phyloP scores from a whole-genome alignment of 306 rosid species.

The Inga laurina region DNA sequence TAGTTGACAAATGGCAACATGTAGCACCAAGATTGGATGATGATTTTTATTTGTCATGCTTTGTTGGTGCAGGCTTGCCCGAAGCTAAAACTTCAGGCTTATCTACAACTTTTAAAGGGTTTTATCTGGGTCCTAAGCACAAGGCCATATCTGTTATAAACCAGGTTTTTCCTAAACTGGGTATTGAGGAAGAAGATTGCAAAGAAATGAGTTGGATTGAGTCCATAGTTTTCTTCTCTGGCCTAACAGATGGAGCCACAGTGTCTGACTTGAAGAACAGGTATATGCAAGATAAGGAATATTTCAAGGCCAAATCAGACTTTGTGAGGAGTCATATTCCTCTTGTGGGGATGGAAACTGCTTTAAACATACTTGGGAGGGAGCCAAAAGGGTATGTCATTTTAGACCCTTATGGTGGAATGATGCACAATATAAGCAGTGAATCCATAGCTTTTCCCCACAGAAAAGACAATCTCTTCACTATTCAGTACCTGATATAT shows the following conservation, averaged over 20 bases:
- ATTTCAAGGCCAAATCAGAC: conserved; percentile 80
- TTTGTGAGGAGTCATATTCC: conserved; percentile 50
- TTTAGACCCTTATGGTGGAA: conserved; percentile 76
- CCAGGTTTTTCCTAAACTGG: conserved; percentile 52
- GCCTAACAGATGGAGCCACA: conserved; percentile 44
- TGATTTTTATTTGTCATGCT: conserved; percentile 65
- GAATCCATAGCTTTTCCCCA: conserved; percentile 77
- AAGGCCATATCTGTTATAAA: conserved; percentile 41
- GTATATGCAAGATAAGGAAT: conserved; percentile 46
- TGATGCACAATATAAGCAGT: conserved; percentile 62
- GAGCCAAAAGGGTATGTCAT: conserved; percentile 65
- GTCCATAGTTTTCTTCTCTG: conserved; percentile 67
- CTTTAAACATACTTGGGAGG: conserved; percentile 50
- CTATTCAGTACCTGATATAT: conserved; percentile 67
- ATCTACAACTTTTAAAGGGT: conserved; percentile 60
- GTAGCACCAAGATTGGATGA: conserved; percentile 61
- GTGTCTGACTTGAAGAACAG: conserved; percentile 55
- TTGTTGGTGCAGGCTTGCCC: conserved; percentile 66
- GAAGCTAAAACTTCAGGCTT: conserved; percentile 44
- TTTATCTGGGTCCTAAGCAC: conserved; percentile 48
- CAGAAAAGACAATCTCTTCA: conserved; percentile 60
- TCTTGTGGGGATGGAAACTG: conserved; percentile 42
- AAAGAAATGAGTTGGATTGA: conserved; percentile 81
- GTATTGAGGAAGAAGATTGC: conserved; percentile 49
- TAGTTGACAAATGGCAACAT: conserved; percentile 69